phyloP scores from a whole-genome alignment of 441 rosid genomes.

The Euphorbia schlechtendalii region DNA sequence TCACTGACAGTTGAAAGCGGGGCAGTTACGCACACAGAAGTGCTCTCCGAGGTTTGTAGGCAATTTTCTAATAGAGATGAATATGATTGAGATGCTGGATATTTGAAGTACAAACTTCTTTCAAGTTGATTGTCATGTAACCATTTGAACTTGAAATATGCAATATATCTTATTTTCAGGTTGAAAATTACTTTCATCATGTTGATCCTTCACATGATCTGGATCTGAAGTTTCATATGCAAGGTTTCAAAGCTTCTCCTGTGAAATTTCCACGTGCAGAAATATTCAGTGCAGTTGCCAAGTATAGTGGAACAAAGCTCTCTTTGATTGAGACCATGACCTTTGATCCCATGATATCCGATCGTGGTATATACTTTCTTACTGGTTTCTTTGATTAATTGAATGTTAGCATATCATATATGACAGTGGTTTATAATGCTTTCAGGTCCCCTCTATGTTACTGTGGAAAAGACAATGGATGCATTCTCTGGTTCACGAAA shows the following conservation, averaged over 20 bases:
- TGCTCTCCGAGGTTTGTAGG: slow-evolving; percentile 74
- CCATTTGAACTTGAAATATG: no score
- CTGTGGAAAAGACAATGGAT: slow-evolving; percentile 80
- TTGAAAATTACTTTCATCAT: slow-evolving; percentile 66
- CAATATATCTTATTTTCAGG: slow-evolving; percentile 29
- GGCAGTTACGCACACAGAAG: slow-evolving; percentile 49
- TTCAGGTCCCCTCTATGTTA: slow-evolving; percentile 63
- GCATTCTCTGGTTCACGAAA: slow-evolving; percentile 88
- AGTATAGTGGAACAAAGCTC: no score
- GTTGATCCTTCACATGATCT: slow-evolving; percentile 90
- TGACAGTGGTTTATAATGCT: slow-evolving; percentile 18
- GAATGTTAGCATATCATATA: slow-evolving; percentile 6
- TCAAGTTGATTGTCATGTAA: no score
- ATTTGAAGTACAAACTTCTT: slow-evolving; percentile 13
- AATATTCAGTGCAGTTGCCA: no score
- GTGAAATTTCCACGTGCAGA: no score
- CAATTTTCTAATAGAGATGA: slow-evolving; percentile 16
- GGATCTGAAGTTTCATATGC: slow-evolving; percentile 55
- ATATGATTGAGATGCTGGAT: slow-evolving; percentile 16
- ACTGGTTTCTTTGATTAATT: slow-evolving; percentile 7
- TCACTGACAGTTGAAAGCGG: slow-evolving; percentile 71
- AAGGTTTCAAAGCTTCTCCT: slow-evolving; percentile 41
- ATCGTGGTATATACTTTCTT: slow-evolving; percentile 38
- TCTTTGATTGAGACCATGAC: slow-evolving; percentile 22
- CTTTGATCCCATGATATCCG: slow-evolving; percentile 42